Conservation (phyloP, 768 basidiomycete genomes). For the Lactifluus rugatus region DNA sequence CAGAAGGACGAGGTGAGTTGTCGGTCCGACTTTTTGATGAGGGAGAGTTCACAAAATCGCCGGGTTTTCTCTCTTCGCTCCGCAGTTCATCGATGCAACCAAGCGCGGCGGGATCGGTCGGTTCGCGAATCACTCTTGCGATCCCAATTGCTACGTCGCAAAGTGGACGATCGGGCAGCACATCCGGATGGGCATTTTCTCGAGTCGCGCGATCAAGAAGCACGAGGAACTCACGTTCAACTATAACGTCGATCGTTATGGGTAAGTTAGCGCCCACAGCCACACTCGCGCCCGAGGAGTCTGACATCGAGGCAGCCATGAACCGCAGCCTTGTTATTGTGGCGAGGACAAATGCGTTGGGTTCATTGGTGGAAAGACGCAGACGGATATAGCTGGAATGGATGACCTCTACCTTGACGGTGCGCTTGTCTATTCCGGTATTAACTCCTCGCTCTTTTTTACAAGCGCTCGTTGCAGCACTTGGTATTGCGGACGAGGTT, state of each 20-base stretch:
- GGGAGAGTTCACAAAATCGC: too few species aligned
- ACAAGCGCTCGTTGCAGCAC: slow-evolving; percentile 40
- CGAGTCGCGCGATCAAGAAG: slow-evolving; percentile 66
- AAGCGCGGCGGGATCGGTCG: slow-evolving; percentile 94
- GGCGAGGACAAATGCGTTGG: slow-evolving; percentile 94
- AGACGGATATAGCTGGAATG: slow-evolving; percentile 91
- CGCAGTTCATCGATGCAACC: slow-evolving; percentile 95
- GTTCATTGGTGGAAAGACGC: slow-evolving; percentile 95
- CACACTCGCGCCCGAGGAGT: neutral
- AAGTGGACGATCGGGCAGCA: slow-evolving; percentile 91
- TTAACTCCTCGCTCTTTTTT: neutral
- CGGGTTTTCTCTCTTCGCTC: neutral
- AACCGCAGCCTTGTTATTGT: slow-evolving; percentile 90
- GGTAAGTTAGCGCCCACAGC: slow-evolving; percentile 41
- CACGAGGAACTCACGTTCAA: slow-evolving; percentile 96
- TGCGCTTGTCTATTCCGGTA: slow-evolving; percentile 24
- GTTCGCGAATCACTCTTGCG: slow-evolving; percentile 97
- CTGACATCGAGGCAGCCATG: slow-evolving; percentile 47
- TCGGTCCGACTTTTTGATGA: slow-evolving; percentile 20
- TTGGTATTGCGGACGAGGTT: slow-evolving; percentile 90
- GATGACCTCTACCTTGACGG: slow-evolving; percentile 93
- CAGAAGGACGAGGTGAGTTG: slow-evolving; percentile 86
- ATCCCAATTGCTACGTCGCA: slow-evolving; percentile 94
- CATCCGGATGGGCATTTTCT: slow-evolving; percentile 96
- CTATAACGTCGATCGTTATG: slow-evolving; percentile 99